Conservation (phyloP, 2,329 filamentous ascomycete genomes). For the Aspergillus sergii region DNA sequence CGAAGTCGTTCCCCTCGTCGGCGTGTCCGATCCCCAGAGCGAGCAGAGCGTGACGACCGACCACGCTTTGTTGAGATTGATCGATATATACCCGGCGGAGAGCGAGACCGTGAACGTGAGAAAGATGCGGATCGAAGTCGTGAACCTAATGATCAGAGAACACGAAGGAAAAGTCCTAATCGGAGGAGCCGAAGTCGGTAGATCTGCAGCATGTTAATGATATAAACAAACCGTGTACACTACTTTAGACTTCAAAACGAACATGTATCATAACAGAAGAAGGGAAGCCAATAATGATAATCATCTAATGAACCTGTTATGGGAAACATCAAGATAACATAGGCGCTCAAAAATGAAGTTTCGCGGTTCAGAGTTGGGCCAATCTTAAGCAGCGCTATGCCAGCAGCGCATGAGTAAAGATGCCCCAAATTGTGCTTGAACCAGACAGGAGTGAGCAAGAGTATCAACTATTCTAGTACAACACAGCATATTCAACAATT, state of each 20-base stretch:
- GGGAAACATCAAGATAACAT: background rate
- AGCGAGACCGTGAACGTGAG: constrained; percentile 25
- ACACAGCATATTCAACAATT: background rate
- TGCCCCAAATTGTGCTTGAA: background rate
- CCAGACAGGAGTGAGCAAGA: background rate
- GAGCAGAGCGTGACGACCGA: constrained; percentile 34
- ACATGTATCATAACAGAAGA: background rate
- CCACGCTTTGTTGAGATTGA: constrained; percentile 44
- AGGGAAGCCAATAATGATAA: background rate
- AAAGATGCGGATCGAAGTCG: constrained; percentile 19
- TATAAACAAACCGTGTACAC: constrained; percentile 6
- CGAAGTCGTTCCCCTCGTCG: constrained; percentile 46
- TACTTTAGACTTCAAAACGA: constrained; percentile 1
- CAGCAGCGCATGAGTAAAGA: background rate
- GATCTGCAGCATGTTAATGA: background rate
- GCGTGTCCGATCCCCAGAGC: constrained; percentile 40
- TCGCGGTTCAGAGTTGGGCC: background rate
- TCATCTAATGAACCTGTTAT: background rate
- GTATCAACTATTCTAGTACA: background rate
- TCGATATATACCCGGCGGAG: constrained; percentile 47
- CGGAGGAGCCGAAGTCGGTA: constrained; percentile 29
- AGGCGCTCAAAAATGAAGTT: background rate
- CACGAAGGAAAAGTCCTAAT: constrained; percentile 23
- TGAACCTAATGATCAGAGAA: constrained; percentile 26
- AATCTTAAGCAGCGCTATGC: background rate